phyloP scores from a whole-genome alignment of 73 alveolate species.

The Paramecium bursaria region DNA sequence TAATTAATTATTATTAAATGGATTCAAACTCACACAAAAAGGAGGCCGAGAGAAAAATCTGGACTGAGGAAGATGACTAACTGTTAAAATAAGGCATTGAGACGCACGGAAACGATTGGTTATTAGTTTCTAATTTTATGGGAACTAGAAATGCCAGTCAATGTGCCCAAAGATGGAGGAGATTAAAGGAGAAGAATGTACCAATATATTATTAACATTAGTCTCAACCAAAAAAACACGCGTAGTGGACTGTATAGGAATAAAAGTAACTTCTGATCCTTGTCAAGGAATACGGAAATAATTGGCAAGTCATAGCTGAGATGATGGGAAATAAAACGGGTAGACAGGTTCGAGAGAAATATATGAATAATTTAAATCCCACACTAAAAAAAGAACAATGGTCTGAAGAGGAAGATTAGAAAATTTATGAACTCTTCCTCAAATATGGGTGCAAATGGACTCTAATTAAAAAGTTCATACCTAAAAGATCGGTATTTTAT shows the following conservation, averaged over 20 bases:
- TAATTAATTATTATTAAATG: too few species aligned
- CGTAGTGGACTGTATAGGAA: too few species aligned
- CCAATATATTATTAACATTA: too few species aligned
- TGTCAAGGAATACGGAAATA: neutral
- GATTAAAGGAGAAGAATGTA: conserved; percentile 56
- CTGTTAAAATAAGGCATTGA: too few species aligned
- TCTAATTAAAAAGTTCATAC: neutral
- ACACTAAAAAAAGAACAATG: conserved; percentile 1
- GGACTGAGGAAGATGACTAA: too few species aligned
- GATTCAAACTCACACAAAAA: too few species aligned
- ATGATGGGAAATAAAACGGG: conserved; percentile 51
- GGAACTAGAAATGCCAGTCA: conserved; percentile 62
- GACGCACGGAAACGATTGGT: conserved; percentile 59
- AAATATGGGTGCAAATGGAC: conserved; percentile 17
- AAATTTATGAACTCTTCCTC: neutral
- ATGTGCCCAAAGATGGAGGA: conserved; percentile 67
- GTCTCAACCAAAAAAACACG: too few species aligned
- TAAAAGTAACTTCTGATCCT: too few species aligned
- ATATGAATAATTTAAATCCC: conserved; percentile 23
- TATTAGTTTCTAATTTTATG: conserved; percentile 22
- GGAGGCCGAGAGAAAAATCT: too few species aligned
- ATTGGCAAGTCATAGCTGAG: conserved; percentile 60
- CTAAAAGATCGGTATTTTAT: conserved; percentile 10
- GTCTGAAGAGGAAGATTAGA: conserved; percentile 25
- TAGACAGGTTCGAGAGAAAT: conserved; percentile 22